phyloP scores from a whole-genome alignment of 257 asterid genomes.

The Lycium barbarum region DNA sequence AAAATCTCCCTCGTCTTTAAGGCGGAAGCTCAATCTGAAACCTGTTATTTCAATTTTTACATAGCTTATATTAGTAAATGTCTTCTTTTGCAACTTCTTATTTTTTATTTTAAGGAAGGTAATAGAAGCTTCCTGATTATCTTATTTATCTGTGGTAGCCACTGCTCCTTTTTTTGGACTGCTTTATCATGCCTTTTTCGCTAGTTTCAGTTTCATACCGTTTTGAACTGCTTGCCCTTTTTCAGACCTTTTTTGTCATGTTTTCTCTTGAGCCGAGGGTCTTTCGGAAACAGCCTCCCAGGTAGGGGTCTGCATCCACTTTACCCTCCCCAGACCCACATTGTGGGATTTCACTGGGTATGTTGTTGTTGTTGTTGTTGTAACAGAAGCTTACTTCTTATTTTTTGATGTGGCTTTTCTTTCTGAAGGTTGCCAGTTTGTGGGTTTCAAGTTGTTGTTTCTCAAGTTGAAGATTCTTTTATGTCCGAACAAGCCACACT shows the following conservation, averaged over 20 bases:
- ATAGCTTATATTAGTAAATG: neutral
- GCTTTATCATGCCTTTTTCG: too few relatives aligned
- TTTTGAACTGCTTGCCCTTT: too few relatives aligned
- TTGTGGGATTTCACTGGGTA: too few relatives aligned
- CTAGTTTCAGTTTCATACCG: too few relatives aligned
- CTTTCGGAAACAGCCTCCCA: too few relatives aligned
- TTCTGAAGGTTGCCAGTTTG: conserved; percentile 19
- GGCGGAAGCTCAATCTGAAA: neutral
- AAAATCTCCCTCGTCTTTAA: neutral
- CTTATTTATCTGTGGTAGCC: conserved; percentile 60
- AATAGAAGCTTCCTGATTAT: neutral
- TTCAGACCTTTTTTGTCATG: too few relatives aligned
- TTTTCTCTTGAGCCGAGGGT: too few relatives aligned
- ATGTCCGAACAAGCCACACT: conserved; percentile 48
- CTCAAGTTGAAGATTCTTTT: conserved; percentile 39
- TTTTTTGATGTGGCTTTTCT: conserved; percentile 64
- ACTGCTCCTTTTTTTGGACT: too few relatives aligned
- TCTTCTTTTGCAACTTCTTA: neutral
- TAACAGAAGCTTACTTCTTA: neutral
- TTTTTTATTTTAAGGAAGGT: conserved; percentile 29
- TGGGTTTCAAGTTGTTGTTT: conserved; percentile 4
- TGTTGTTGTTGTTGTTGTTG: too few relatives aligned
- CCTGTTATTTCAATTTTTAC: neutral
- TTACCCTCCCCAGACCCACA: too few relatives aligned
- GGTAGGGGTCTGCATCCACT: too few relatives aligned